phyloP scores from a whole-genome alignment of 176 grass and related monocot species.

The Thinopyrum elongatum region DNA sequence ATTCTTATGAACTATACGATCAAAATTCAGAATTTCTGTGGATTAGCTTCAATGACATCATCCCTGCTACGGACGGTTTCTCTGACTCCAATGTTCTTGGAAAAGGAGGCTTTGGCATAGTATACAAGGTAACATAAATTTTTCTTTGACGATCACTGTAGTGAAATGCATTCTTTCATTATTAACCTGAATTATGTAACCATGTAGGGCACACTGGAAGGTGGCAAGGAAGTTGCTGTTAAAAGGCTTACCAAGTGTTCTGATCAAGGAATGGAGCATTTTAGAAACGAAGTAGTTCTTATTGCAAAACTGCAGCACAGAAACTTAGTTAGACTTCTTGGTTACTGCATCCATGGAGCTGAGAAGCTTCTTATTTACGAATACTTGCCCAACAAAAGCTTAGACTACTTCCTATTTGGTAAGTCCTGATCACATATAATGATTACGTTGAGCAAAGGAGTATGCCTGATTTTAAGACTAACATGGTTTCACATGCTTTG shows the following conservation, averaged over 20 bases:
- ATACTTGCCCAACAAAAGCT: constrained; percentile 58
- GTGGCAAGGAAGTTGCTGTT: constrained; percentile 51
- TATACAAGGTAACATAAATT: constrained; percentile 46
- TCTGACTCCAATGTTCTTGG: constrained; percentile 39
- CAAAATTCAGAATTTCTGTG: neutral
- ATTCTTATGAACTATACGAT: neutral
- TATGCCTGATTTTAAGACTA: neutral
- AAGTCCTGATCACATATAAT: neutral
- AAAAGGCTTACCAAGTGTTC: constrained; percentile 34
- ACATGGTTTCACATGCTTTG: neutral
- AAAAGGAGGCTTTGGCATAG: constrained; percentile 44
- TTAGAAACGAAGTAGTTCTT: constrained; percentile 54
- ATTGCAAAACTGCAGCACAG: constrained; percentile 58
- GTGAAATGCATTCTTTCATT: neutral
- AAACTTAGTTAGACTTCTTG: constrained; percentile 50
- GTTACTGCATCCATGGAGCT: constrained; percentile 44
- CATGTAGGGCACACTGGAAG: constrained; percentile 28
- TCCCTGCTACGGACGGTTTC: constrained; percentile 39
- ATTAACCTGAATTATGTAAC: neutral
- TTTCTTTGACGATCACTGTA: neutral
- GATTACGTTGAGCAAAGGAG: neutral
- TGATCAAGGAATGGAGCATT: constrained; percentile 41
- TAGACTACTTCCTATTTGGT: constrained; percentile 54
- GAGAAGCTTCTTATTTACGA: constrained; percentile 57
- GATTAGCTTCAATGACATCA: constrained; percentile 22